phyloP scores from a whole-genome alignment of 2,329 filamentous ascomycete genomes.

The Parastagonospora nodorum region DNA sequence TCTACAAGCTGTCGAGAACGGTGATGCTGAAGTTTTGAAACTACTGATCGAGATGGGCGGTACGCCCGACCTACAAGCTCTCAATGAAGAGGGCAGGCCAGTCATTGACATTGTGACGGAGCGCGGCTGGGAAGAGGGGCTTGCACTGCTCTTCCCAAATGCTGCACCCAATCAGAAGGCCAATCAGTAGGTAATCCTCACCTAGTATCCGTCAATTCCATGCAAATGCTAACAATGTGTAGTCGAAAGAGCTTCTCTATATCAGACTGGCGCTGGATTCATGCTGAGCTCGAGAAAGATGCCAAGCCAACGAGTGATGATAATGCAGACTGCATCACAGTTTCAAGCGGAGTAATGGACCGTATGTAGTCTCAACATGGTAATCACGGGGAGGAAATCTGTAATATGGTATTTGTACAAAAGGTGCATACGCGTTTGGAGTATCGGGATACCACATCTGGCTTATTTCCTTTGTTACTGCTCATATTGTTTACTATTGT shows the following conservation, averaged over 20 bases:
- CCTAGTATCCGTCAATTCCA: background rate
- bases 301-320: conserved; percentile 7
- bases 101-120: conserved; percentile 43
- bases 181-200: conserved; percentile 33
- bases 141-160: conserved; percentile 39
- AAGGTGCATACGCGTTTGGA: too few relatives aligned
- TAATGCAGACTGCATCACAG: conserved; percentile 10
- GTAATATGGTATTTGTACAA: too few relatives aligned
- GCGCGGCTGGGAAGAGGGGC: conserved; percentile 44
- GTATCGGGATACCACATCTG: too few relatives aligned
- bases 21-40: conserved; percentile 40
- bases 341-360: conserved; percentile 12
- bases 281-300: conserved; percentile 10
- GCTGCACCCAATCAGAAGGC: conserved; percentile 16
- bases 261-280: conserved; percentile 25
- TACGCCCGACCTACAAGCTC: conserved; percentile 35
- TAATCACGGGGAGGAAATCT: too few relatives aligned
- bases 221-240: background rate
- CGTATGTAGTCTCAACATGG: too few relatives aligned
- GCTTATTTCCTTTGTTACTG: too few relatives aligned
- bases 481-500: too few relatives aligned
- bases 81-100: conserved; percentile 34
- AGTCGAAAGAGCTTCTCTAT: conserved; percentile 21
- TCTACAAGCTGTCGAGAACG: conserved; percentile 44
- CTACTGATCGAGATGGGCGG: conserved; percentile 43